A percentile compares a stretch with the other conserved stretches of the same genome.
Conservation (phyloP, 495 filamentous ascomycete species). For the Penicillium subrubescens region DNA sequence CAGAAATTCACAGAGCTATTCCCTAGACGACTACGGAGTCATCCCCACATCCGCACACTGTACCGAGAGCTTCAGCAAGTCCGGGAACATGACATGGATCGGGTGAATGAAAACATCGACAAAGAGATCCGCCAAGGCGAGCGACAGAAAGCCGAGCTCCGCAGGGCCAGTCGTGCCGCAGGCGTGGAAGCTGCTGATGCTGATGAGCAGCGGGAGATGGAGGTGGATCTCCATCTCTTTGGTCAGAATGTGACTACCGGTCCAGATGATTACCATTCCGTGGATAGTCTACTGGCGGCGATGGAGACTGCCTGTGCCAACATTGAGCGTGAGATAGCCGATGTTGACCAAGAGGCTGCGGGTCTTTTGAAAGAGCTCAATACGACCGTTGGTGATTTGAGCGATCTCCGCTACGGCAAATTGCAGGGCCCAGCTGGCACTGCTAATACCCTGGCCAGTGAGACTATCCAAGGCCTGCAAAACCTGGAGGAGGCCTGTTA, state of each 20-base stretch:
- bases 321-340: slow-evolving; percentile 66
- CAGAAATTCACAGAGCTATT: slow-evolving; percentile 77
- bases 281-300: slow-evolving; percentile 63
- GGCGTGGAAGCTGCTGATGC: slow-evolving; percentile 54
- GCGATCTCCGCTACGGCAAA: slow-evolving; percentile 81
- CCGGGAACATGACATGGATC: slow-evolving; percentile 67
- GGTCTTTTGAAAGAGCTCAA: slow-evolving; percentile 61
- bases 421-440: slow-evolving; percentile 60
- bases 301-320: slow-evolving; percentile 67
- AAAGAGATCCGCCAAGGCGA: slow-evolving; percentile 65
- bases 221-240: slow-evolving; percentile 72
- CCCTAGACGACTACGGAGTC: slow-evolving; percentile 65
- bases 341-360: slow-evolving; percentile 64
- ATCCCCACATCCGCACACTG: slow-evolving; percentile 71
- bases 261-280: slow-evolving; percentile 54
- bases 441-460: slow-evolving; percentile 62
- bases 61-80: slow-evolving; percentile 78
- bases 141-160: slow-evolving; percentile 61
- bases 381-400: slow-evolving; percentile 68
- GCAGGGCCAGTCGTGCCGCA: slow-evolving; percentile 52
- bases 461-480: slow-evolving; percentile 52
- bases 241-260: slow-evolving; percentile 50
- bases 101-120: slow-evolving; percentile 67
- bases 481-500: slow-evolving; percentile 67
- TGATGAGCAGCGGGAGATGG: slow-evolving; percentile 69